Conservation (phyloP, 805 yeast genomes). For the Ogataea angusta region DNA sequence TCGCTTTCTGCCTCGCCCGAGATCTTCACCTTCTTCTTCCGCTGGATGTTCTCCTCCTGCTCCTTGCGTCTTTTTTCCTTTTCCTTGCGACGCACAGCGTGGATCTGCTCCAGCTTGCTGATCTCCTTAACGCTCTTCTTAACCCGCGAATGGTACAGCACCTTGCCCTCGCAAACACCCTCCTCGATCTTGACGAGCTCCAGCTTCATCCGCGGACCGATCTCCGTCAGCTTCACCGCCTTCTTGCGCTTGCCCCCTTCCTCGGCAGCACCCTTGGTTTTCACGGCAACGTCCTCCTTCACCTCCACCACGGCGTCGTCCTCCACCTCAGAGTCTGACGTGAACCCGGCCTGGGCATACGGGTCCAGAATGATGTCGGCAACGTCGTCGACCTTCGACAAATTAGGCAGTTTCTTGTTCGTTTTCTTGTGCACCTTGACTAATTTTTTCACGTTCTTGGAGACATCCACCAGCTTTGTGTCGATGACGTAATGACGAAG, state of each 20-base stretch:
- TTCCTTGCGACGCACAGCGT: conserved; percentile 55
- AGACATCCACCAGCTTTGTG: conserved; percentile 78
- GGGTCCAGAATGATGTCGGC: conserved; percentile 83
- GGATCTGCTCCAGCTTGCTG: conserved; percentile 60
- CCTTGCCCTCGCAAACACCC: conserved; percentile 85
- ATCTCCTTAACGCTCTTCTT: conserved; percentile 62
- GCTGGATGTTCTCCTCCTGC: conserved; percentile 75
- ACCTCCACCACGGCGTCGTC: conserved; percentile 81
- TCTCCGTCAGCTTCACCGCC: conserved; percentile 87
- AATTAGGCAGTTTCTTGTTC: conserved; percentile 66
- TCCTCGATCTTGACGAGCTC: conserved; percentile 85
- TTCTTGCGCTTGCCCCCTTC: conserved; percentile 49
- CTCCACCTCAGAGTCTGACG: conserved; percentile 92
- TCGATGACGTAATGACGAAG: conserved; percentile 87
- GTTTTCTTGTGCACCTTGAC: conserved; percentile 58
- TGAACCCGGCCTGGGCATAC: conserved; percentile 69
- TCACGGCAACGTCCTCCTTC: conserved; percentile 25
- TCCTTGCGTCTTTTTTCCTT: conserved; percentile 70
- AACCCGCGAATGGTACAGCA: conserved; percentile 74
- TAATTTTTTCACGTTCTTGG: conserved; percentile 67
- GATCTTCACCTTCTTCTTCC: conserved; percentile 71
- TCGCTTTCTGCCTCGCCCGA: conserved; percentile 35
- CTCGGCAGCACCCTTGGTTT: conserved; percentile 9
- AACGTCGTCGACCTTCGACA: conserved; percentile 66
- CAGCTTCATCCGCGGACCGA: conserved; percentile 86